These are phyloP conservation scores for Xylariaceae sp. DNA, from an alignment of 2,329 filamentous ascomycete genomes.

Conservation along the genomic window DNA sequence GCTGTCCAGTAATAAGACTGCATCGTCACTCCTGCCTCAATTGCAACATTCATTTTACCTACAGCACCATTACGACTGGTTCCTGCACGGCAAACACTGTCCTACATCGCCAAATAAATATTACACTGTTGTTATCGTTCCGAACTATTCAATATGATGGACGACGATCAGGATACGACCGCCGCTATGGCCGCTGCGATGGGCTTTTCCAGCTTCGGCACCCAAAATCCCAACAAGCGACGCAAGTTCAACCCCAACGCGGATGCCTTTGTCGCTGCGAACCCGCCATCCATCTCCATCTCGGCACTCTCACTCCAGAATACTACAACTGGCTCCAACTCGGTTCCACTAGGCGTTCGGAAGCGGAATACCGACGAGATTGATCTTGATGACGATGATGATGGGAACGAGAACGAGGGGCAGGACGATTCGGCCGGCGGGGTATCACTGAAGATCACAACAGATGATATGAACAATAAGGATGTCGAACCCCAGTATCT, in stretches of 20 bases:
- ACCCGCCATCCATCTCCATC: slow-evolving; percentile 19
- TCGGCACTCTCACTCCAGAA: slow-evolving; percentile 21
- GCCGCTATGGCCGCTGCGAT: slow-evolving; percentile 60
- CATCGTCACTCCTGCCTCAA: too few species aligned
- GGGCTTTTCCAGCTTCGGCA: slow-evolving; percentile 69
- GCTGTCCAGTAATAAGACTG: background rate
- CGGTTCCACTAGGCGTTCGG: slow-evolving; percentile 37
- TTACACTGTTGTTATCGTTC: background rate
- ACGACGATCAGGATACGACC: slow-evolving; percentile 34
- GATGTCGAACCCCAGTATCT: slow-evolving; percentile 29
- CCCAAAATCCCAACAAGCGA: slow-evolving; percentile 54
- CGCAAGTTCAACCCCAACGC: slow-evolving; percentile 58
- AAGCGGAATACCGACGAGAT: slow-evolving; percentile 43
- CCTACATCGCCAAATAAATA: background rate
- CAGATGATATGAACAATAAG: slow-evolving; percentile 2
- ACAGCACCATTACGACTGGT: too few species aligned
- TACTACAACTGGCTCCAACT: slow-evolving; percentile 32
- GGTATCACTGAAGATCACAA: slow-evolving; percentile 1
- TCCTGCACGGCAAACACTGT: too few species aligned
- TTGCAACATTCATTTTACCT: too few species aligned
- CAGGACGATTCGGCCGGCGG: background rate
- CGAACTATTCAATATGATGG: slow-evolving; percentile 18
- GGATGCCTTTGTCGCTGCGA: slow-evolving; percentile 29
- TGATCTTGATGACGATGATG: slow-evolving; percentile 33
- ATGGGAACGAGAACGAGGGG: slow-evolving; percentile 29